Evolutionary conservation across 192 early-diverging fungal genomes (phyloP), one percentile per base, ranked within the genome.

Genomic region (Chytriomyces sp.): DNA sequence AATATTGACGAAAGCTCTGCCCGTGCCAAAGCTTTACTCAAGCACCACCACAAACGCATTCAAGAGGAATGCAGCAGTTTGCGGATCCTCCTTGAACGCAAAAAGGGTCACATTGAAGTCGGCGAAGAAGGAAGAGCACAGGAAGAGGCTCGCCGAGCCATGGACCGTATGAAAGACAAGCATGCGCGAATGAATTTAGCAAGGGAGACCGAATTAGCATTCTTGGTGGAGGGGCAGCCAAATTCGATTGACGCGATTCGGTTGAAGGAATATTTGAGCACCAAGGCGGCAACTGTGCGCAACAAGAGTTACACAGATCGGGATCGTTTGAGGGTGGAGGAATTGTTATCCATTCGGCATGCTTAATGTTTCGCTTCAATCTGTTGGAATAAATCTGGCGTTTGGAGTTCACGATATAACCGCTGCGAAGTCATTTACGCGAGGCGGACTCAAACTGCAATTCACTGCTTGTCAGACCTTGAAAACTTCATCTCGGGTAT

Each of bases 221-320:
- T 81, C 38, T 60, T 86, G 26, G 85, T 86, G 12, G 85, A 86
- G 52, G 85, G 85, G 10, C 85, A 86, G 64, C 54, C 57, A 30
- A 86, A 78, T 55, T 44, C 85, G 14, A 84, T 86, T 59, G 85
- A 86, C 67, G 85, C 85, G 28, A 86, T 86, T 40, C 59, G 77
- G 37, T 74, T 86, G n/a, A 86, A 86, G 56, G 82, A 86, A 57
- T 76, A 80, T 66, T 52, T 85, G 22, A 66, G 60, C 17, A 67
- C 71, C 10, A 59, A 73, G 26, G 55, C 71, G 54, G 55, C 14
- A 17, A 63, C 65, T 3, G 32, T 76, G 19, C 59, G 74, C 32
- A 28, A 78, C 30, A 59, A 64, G 39, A 31, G 56, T 7, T 79
- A 77, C 65, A 76, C 75, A 12, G 78, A 82, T 19, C 37, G 74